Evolutionary conservation across 345 rosid species (phyloP).

Genomic region (Lumnitzera racemosa): DNA sequence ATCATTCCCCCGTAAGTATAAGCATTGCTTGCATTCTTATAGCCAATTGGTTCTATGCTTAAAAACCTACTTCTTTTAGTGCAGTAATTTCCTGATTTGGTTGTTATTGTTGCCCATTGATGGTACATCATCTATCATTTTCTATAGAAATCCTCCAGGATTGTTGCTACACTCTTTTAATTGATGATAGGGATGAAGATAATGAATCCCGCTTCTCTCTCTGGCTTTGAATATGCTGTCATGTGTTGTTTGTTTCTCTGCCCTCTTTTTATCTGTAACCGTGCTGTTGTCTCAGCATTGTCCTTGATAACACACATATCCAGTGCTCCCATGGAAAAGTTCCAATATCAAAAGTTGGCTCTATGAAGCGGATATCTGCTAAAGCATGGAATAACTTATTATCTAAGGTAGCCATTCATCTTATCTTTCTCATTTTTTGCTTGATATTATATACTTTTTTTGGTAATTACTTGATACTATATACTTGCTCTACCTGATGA

Average conservation of each 20-base stretch:
- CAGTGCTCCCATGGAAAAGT: slow-evolving; percentile 84
- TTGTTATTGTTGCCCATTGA: too few species aligned
- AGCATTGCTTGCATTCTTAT: slow-evolving; percentile 3
- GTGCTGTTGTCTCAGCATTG: slow-evolving; percentile 18
- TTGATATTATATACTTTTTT: not conserved
- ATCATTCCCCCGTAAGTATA: slow-evolving; percentile 59
- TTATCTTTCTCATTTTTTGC: not conserved
- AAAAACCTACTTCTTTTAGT: too few species aligned
- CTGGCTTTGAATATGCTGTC: not conserved
- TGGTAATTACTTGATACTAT: not conserved
- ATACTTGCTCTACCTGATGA: not conserved
- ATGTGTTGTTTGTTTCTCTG: not conserved
- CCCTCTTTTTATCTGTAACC: too few species aligned
- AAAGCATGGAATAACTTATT: slow-evolving; percentile 68
- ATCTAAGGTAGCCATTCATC: slow-evolving; percentile 48
- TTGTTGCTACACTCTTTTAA: too few species aligned
- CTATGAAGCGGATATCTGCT: slow-evolving; percentile 69
- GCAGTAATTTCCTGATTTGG: too few species aligned
- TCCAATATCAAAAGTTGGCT: slow-evolving; percentile 56
- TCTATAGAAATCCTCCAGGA: too few species aligned
- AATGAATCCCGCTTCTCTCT: too few species aligned
- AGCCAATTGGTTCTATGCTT: not conserved
- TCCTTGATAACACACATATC: slow-evolving; percentile 63
- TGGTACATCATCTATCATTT: too few species aligned
- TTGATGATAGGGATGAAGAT: too few species aligned